phyloP scores from a whole-genome alignment of 1,284 basidiomycete genomes.

The Exsudoporus floridanus region DNA sequence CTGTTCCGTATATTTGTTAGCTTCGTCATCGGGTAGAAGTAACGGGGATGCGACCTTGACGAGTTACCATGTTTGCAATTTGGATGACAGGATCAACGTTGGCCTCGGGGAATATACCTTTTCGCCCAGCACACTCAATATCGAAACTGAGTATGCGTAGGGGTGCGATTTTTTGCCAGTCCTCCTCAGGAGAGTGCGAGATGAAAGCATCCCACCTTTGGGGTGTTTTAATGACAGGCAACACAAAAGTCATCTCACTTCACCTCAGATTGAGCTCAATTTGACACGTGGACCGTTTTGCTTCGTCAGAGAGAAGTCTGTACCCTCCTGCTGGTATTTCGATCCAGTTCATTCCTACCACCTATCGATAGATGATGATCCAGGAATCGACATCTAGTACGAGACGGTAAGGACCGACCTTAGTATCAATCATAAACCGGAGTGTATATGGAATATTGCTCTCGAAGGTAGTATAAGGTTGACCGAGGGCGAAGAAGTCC shows the following conservation, averaged over 20 bases:
- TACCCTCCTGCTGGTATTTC: constrained; percentile 85
- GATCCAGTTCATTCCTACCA: constrained; percentile 98
- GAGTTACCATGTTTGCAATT: constrained; percentile 96
- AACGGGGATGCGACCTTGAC: constrained; percentile 66
- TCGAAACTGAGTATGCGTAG: constrained; percentile 92
- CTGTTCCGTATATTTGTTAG: constrained; percentile 33
- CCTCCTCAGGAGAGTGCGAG: constrained; percentile 85
- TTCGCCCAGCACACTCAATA: constrained; percentile 95
- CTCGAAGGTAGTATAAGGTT: constrained; percentile 71
- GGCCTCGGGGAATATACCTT: constrained; percentile 93
- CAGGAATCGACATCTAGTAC: background rate
- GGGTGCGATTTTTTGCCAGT: constrained; percentile 89
- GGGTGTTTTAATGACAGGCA: background rate
- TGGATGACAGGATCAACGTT: constrained; percentile 91
- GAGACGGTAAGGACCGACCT: constrained; percentile 47
- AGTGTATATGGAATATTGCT: constrained; percentile 89
- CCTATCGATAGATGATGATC: constrained; percentile 44
- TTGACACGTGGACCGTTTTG: constrained; percentile 80
- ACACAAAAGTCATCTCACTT: constrained; percentile 16
- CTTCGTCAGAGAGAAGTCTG: constrained; percentile 51
- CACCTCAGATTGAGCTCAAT: constrained; percentile 80
- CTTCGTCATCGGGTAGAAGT: background rate
- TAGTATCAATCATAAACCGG: constrained; percentile 95
- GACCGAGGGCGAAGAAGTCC: constrained; percentile 57
- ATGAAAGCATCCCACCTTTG: constrained; percentile 78